These are phyloP conservation scores for Russula olivacea DNA, from an alignment of 768 basidiomycete genomes.

Conservation along the genomic window DNA sequence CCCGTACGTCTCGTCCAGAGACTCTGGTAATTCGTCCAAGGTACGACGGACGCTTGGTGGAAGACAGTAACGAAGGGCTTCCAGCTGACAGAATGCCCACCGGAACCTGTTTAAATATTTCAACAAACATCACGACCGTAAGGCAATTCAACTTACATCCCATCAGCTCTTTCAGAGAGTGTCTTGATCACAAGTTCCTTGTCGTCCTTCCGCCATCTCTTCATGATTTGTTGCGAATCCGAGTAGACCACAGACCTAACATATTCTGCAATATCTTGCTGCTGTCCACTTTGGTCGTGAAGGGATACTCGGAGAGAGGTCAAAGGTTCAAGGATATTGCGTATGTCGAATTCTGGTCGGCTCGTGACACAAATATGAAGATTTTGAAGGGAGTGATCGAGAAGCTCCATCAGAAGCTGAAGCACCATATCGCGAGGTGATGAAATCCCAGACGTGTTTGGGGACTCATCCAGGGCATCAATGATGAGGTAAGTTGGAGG, in stretches of 20 bases:
- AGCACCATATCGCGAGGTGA: background rate
- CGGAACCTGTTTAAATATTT: background rate
- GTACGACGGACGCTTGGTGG: background rate
- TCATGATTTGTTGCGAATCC: conserved; percentile 1
- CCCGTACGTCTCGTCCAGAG: conserved; percentile 1
- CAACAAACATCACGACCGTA: background rate
- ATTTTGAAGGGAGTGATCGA: background rate
- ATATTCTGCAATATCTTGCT: background rate
- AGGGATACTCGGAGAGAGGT: background rate
- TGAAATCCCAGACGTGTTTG: background rate
- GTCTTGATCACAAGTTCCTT: background rate
- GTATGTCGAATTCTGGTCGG: conserved; percentile 7
- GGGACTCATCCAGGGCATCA: conserved; percentile 10
- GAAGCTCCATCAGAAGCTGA: background rate
- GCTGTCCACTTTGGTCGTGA: conserved; percentile 6
- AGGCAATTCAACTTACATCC: conserved; percentile 1
- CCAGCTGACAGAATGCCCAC: conserved; percentile 1
- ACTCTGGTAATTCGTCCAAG: background rate
- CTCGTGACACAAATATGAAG: conserved; percentile 3
- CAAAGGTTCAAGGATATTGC: background rate
- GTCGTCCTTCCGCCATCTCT: background rate
- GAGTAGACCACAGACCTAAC: background rate
- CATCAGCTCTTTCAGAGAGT: conserved; percentile 4
- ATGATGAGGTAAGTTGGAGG: background rate
- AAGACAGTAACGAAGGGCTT: background rate